A percentile compares a stretch with the other conserved stretches of the same genome.
Evolutionary conservation across 1,284 basidiomycete genomes (phyloP).

Genomic region (Leccinum fallax): DNA sequence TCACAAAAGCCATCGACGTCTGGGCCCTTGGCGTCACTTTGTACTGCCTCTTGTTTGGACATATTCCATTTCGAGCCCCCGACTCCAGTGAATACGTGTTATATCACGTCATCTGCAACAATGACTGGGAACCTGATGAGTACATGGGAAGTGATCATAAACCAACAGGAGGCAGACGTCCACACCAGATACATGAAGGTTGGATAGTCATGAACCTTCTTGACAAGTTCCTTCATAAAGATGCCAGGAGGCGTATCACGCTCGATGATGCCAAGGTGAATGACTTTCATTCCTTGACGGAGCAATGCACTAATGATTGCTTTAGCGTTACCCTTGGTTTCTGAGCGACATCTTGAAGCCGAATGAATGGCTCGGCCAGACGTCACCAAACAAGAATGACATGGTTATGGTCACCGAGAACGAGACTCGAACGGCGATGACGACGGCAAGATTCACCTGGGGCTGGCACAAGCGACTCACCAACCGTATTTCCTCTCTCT

Average conservation of each 20-base stretch:
- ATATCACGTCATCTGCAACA: conserved; percentile 83
- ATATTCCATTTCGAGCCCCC: conserved; percentile 65
- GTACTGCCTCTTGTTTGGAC: conserved; percentile 92
- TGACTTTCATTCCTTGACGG: conserved; percentile 13
- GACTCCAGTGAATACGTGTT: conserved; percentile 73
- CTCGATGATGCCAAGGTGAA: conserved; percentile 86
- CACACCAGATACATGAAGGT: conserved; percentile 50
- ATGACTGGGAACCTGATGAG: conserved; percentile 73
- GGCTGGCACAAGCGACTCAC: conserved; percentile 49
- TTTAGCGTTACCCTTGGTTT: conserved; percentile 74
- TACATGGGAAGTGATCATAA: conserved; percentile 78
- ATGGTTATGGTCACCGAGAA: conserved; percentile 75
- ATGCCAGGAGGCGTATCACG: conserved; percentile 76
- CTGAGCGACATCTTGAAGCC: conserved; percentile 73
- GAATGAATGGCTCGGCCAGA: conserved; percentile 78
- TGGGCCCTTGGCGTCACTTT: conserved; percentile 99
- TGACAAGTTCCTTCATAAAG: conserved; percentile 81
- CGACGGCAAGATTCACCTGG: conserved; percentile 57
- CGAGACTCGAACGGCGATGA: conserved; percentile 81
- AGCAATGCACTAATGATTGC: conserved; percentile 13
- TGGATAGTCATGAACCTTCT: conserved; percentile 73
- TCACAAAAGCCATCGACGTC: conserved; percentile 97
- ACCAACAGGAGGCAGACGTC: conserved; percentile 60
- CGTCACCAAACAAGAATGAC: conserved; percentile 61
- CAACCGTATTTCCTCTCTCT: conserved; percentile 48